phyloP scores from a whole-genome alignment of 108 stramenopile genomes.

The Skeletonema tropicum region DNA sequence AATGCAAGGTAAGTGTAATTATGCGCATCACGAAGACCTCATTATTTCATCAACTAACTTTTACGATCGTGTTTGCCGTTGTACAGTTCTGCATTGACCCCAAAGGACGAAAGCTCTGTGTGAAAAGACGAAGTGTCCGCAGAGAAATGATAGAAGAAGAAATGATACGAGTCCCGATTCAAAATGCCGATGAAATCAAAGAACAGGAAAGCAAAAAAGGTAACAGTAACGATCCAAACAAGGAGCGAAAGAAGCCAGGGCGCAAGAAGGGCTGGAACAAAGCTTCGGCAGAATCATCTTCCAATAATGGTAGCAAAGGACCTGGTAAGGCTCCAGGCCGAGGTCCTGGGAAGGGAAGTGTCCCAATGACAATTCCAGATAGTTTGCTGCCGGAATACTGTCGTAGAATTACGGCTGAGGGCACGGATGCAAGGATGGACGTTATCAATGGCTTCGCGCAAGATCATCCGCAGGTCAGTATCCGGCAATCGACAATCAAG shows the following conservation, averaged over 20 bases:
- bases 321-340: conserved; percentile 21
- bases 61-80: background rate
- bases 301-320: conserved; percentile 17
- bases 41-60: conserved; percentile 3
- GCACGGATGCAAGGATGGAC: conserved; percentile 74
- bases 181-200: conserved; percentile 45
- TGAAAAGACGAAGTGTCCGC: conserved; percentile 63
- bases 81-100: conserved; percentile 63
- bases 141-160: conserved; percentile 67
- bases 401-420: conserved; percentile 70
- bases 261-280: conserved; percentile 52
- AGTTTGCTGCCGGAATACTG: conserved; percentile 80
- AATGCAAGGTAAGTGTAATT: conserved; percentile 56
- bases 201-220: conserved; percentile 49
- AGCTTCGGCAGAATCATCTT: conserved; percentile 23
- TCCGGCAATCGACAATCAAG: conserved; percentile 81
- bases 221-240: conserved; percentile 25
- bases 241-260: conserved; percentile 47
- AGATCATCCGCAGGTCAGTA: conserved; percentile 78
- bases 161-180: conserved; percentile 41
- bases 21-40: background rate
- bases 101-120: conserved; percentile 60
- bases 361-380: conserved; percentile 83
- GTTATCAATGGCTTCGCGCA: conserved; percentile 79
- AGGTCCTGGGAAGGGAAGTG: conserved; percentile 55